Conservation (phyloP, 2,329 filamentous ascomycete genomes). For the Stemphylium vesicarium region DNA sequence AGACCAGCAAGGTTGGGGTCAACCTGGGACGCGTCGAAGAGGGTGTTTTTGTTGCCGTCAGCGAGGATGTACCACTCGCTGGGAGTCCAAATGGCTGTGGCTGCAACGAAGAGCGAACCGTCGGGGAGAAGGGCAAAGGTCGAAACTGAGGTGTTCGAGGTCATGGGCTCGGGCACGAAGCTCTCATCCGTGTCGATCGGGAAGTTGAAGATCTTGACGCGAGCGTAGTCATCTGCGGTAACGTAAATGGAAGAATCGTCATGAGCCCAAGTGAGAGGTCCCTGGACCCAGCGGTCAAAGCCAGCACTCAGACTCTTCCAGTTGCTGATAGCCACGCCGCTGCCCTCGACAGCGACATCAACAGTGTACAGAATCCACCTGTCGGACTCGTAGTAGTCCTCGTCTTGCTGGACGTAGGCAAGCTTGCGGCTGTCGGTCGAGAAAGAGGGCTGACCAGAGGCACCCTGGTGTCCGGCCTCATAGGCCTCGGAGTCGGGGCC, state of each 20-base stretch:
- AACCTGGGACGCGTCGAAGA: conserved; percentile 68
- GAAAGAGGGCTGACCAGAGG: conserved; percentile 72
- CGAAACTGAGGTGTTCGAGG: conserved; percentile 50
- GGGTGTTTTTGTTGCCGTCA: conserved; percentile 43
- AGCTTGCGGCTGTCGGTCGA: conserved; percentile 73
- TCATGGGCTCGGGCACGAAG: conserved; percentile 51
- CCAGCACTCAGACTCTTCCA: conserved; percentile 37
- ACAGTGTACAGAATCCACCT: conserved; percentile 60
- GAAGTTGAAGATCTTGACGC: conserved; percentile 63
- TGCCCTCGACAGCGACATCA: conserved; percentile 32
- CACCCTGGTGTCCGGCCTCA: conserved; percentile 63
- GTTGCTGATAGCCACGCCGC: conserved; percentile 34
- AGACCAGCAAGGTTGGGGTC: conserved; percentile 71
- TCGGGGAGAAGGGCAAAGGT: conserved; percentile 64
- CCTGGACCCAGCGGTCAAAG: conserved; percentile 41
- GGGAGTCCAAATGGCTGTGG: conserved; percentile 41
- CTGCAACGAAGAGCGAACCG: conserved; percentile 56
- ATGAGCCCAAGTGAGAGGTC: conserved; percentile 40
- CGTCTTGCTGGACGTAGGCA: conserved; percentile 77
- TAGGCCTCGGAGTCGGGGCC: conserved; percentile 37
- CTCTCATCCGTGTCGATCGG: conserved; percentile 63
- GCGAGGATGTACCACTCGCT: conserved; percentile 39
- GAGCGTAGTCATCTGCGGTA: conserved; percentile 44
- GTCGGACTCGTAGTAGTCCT: conserved; percentile 78
- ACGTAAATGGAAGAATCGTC: conserved; percentile 41